Evolutionary conservation across 208 protist genomes (phyloP).

Genomic region (Trypanosoma boissoni): DNA sequence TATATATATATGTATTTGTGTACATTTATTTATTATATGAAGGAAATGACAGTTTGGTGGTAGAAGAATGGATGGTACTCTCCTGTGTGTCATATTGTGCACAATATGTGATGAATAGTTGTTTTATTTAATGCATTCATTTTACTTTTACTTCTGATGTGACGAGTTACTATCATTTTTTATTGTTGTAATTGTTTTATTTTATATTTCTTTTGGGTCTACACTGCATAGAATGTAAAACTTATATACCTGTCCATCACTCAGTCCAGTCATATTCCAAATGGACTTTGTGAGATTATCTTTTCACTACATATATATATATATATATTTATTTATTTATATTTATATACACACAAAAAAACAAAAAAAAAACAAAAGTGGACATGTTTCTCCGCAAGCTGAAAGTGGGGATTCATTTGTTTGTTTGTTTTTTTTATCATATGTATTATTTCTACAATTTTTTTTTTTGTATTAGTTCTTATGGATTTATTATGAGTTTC

Average conservation of each 20-base stretch:
- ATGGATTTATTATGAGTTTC: not conserved
- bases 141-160: too few species aligned
- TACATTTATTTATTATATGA: not conserved
- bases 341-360: not conserved
- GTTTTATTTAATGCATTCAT: too few species aligned
- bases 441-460: not conserved
- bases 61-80: too few species aligned
- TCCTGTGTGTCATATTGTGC: too few species aligned
- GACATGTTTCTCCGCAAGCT: conserved; percentile 12
- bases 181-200: too few species aligned
- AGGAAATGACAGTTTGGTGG: too few species aligned
- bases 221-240: too few species aligned
- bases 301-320: not conserved
- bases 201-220: too few species aligned
- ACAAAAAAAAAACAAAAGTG: conserved; percentile 7
- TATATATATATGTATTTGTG: not conserved
- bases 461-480: not conserved
- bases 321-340: not conserved
- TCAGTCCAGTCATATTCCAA: too few species aligned
- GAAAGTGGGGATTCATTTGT: not conserved
- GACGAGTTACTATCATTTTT: too few species aligned
- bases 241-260: too few species aligned
- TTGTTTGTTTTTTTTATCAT: not conserved
- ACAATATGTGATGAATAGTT: too few species aligned
- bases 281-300: not conserved